These are phyloP conservation scores for Lithohypha guttulata DNA, from an alignment of 2,329 filamentous ascomycete species.

Conservation along the genomic window DNA sequence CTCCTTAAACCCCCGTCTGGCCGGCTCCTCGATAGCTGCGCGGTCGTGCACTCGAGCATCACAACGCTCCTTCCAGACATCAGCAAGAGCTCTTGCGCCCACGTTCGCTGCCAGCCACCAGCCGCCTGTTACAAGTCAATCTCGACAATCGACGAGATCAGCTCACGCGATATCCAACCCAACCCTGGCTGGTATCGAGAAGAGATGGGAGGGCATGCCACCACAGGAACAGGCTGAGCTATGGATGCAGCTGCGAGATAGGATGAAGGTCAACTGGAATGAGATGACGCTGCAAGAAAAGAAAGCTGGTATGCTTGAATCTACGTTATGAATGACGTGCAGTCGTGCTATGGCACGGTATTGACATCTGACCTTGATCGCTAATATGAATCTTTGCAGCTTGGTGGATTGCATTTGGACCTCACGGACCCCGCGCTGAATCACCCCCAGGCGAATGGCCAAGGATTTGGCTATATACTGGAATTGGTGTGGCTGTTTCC, in stretches of 20 bases:
- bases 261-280: conserved; percentile 97
- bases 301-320: conserved; percentile 72
- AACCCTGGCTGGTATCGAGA: conserved; percentile 95
- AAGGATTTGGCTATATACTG: conserved; percentile 65
- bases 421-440: conserved; percentile 81
- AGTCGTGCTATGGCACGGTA: background rate
- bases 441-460: conserved; percentile 74
- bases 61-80: conserved; percentile 18
- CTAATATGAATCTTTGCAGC: conserved; percentile 50
- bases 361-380: background rate
- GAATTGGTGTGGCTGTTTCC: conserved; percentile 55
- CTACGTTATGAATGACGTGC: conserved; percentile 2
- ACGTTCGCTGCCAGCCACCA: conserved; percentile 27
- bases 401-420: conserved; percentile 97
- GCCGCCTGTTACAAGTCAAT: conserved; percentile 30
- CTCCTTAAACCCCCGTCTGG: conserved; percentile 33
- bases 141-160: conserved; percentile 43
- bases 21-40: conserved; percentile 31
- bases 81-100: conserved; percentile 30
- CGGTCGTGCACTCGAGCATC: conserved; percentile 12
- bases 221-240: conserved; percentile 98
- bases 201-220: conserved; percentile 96
- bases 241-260: conserved; percentile 96
- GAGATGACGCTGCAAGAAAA: conserved; percentile 94
- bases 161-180: conserved; percentile 96